Percentiles rank a stretch among this genome's conserved stretches.
phyloP scores from a whole-genome alignment of 2,329 filamentous ascomycete species.

The Taxawa tesnikishii region DNA sequence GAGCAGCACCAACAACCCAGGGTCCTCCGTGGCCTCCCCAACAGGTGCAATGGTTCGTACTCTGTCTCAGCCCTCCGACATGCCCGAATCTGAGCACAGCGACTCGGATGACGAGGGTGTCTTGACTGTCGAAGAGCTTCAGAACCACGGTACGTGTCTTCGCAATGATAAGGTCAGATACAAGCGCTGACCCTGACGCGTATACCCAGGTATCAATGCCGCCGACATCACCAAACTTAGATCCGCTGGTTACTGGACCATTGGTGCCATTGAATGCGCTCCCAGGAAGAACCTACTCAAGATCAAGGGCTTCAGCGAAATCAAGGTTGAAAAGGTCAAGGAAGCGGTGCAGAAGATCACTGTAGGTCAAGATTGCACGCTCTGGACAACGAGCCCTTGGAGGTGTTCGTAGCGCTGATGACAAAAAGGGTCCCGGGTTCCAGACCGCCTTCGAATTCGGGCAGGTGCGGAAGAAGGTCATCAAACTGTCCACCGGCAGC shows the following conservation, averaged over 20 bases:
- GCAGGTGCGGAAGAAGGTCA: constrained; percentile 49
- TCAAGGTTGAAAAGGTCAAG: constrained; percentile 60
- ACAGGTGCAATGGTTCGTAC: too few relatives aligned
- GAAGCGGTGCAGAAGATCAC: constrained; percentile 52
- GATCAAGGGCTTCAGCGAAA: constrained; percentile 59
- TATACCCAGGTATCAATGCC: constrained; percentile 46
- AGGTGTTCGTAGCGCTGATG: too few relatives aligned
- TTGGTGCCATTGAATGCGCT: constrained; percentile 50
- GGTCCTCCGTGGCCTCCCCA: too few relatives aligned
- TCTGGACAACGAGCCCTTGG: too few relatives aligned
- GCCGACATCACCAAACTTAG: constrained; percentile 56
- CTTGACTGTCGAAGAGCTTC: constrained; percentile 54
- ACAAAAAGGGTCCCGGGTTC: too few relatives aligned
- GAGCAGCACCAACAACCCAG: too few relatives aligned
- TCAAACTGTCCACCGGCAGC: constrained; percentile 57
- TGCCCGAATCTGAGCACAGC: constrained; percentile 40
- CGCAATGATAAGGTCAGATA: too few relatives aligned
- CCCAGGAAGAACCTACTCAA: constrained; percentile 49
- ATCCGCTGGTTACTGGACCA: constrained; percentile 48
- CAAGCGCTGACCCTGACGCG: too few relatives aligned
- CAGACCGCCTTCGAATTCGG: constrained; percentile 54
- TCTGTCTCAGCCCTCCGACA: too few relatives aligned
- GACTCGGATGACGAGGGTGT: constrained; percentile 42
- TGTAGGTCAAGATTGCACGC: constrained; percentile 23
- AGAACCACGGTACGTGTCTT: constrained; percentile 45